A percentile compares a stretch with the other conserved stretches of the same genome.
These are phyloP conservation scores for Pholiota adiposa DNA, from an alignment of 1,284 basidiomycete genomes.

Conservation along the genomic window DNA sequence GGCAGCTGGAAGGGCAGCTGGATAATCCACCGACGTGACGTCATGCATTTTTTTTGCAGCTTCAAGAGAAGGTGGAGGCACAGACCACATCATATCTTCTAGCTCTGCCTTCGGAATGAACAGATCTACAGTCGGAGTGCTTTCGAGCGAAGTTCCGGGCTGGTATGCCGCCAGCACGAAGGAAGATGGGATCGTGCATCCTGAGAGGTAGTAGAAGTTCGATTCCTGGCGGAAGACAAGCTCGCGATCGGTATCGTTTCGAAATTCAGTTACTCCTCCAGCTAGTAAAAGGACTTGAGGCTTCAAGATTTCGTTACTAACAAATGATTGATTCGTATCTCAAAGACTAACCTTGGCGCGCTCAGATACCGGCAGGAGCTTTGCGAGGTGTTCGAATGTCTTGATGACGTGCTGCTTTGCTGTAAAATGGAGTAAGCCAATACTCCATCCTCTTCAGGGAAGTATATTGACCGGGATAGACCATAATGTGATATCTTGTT, in stretches of 20 bases:
- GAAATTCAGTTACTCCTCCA: conserved; percentile 62
- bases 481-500: conserved; percentile 25
- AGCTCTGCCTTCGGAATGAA: conserved; percentile 78
- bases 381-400: conserved; percentile 53
- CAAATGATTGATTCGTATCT: neutral
- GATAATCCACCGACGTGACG: conserved; percentile 59
- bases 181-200: conserved; percentile 74
- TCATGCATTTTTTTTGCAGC: conserved; percentile 61
- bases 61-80: conserved; percentile 76
- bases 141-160: conserved; percentile 49
- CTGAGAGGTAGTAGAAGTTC: conserved; percentile 89
- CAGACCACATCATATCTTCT: conserved; percentile 83
- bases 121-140: conserved; percentile 57
- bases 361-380: conserved; percentile 50
- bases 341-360: conserved; percentile 50
- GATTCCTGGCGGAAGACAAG: conserved; percentile 78
- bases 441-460: neutral
- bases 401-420: conserved; percentile 51
- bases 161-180: conserved; percentile 69
- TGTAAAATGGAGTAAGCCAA: conserved; percentile 21
- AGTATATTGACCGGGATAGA: conserved; percentile 39
- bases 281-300: conserved; percentile 67
- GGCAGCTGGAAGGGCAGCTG: conserved; percentile 51
- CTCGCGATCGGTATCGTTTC: conserved; percentile 91
- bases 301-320: conserved; percentile 31